Percentiles rank a stretch among this genome's conserved stretches.
Evolutionary conservation across 345 rosid genomes (phyloP).

Genomic region (Stellera chamaejasme): DNA sequence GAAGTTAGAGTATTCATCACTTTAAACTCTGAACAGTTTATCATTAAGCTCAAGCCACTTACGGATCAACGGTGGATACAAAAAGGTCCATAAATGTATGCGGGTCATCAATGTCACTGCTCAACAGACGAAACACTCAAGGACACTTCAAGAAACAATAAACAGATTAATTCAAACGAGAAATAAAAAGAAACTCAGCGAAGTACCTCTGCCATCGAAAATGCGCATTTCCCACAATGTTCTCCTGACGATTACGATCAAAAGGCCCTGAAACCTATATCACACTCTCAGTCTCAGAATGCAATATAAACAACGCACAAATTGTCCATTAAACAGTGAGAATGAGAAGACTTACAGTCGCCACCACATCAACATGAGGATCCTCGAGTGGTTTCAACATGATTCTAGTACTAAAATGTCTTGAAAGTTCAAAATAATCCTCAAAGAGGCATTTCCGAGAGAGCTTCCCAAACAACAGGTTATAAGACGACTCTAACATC

Average conservation of each 20-base stretch:
- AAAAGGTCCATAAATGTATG: constrained; percentile 86
- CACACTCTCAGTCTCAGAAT: neutral
- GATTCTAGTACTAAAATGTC: constrained; percentile 53
- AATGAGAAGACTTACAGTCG: constrained; percentile 53
- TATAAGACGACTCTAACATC: constrained; percentile 84
- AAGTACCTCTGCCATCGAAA: constrained; percentile 85
- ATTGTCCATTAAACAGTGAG: neutral
- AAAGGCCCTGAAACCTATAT: constrained; percentile 63
- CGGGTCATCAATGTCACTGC: constrained; percentile 83
- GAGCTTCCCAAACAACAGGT: constrained; percentile 74
- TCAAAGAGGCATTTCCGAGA: constrained; percentile 71
- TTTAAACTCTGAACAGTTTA: neutral
- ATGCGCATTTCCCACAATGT: constrained; percentile 51
- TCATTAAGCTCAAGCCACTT: constrained; percentile 17
- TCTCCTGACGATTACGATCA: constrained; percentile 48
- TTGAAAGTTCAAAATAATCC: constrained; percentile 79
- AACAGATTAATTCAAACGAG: neutral
- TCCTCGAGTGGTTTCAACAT: constrained; percentile 87
- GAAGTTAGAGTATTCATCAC: neutral
- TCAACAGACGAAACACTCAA: constrained; percentile 5
- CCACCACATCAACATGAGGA: constrained; percentile 84
- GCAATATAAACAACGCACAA: neutral
- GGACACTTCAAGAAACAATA: neutral
- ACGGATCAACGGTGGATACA: constrained; percentile 76
- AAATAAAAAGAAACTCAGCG: neutral